A percentile compares a stretch with the other conserved stretches of the same genome.
Conservation (phyloP, 1,139 yeast genomes). For the Spathaspora sp. region DNA sequence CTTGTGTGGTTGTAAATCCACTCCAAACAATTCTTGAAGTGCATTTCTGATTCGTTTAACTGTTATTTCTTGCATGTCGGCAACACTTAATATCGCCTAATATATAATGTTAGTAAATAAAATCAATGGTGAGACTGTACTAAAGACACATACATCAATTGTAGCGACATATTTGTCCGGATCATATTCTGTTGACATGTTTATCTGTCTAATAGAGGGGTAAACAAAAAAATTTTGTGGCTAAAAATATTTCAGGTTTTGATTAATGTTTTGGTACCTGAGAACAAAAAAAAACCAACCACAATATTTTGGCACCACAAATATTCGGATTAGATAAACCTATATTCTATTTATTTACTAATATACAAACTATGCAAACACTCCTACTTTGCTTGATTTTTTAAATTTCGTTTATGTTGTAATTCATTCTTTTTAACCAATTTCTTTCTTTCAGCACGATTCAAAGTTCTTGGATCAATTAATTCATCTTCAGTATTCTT, state of each 20-base stretch:
- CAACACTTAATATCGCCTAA: slow-evolving; percentile 71
- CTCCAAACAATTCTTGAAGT: slow-evolving; percentile 62
- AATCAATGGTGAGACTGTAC: not conserved
- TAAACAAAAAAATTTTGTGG: not conserved
- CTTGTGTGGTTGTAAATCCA: slow-evolving; percentile 52
- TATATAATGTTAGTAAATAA: slow-evolving; percentile 21
- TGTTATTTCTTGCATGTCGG: slow-evolving; percentile 69
- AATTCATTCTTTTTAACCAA: slow-evolving; percentile 82
- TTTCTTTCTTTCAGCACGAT: slow-evolving; percentile 80
- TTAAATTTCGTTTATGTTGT: slow-evolving; percentile 82
- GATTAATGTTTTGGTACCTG: not conserved
- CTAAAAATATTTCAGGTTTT: not conserved
- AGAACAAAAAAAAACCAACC: not conserved
- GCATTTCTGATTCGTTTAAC: slow-evolving; percentile 73
- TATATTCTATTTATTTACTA: slow-evolving; percentile 3
- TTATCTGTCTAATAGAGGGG: not conserved
- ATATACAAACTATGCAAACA: slow-evolving; percentile 5
- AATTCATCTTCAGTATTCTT: slow-evolving; percentile 68
- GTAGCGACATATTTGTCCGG: slow-evolving; percentile 52
- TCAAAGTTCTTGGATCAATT: slow-evolving; percentile 81
- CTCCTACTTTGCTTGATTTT: slow-evolving; percentile 23
- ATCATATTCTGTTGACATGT: slow-evolving; percentile 13
- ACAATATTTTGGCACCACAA: not conserved
- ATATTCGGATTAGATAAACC: not conserved
- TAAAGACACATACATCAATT: slow-evolving; percentile 57